Percentiles rank a stretch among this genome's conserved stretches.
Evolutionary conservation across 2,329 filamentous ascomycete genomes (phyloP).

Genomic region (Arachnomyces sp.): DNA sequence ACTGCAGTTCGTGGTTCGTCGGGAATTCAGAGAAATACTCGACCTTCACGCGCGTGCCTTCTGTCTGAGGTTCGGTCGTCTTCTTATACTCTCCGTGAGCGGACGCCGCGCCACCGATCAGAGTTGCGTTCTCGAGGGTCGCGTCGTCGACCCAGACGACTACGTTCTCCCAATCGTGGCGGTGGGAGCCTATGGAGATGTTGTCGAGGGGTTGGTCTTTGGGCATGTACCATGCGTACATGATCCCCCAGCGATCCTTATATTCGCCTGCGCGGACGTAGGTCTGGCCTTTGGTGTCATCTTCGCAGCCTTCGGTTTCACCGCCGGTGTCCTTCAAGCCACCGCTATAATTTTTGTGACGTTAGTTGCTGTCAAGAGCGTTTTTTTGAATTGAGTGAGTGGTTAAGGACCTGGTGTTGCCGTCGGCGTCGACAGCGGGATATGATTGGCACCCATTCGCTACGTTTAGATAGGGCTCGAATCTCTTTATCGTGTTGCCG

Average conservation of each 20-base stretch:
- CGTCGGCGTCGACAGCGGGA: constrained; percentile 51
- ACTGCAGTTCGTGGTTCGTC: constrained; percentile 40
- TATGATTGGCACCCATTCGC: constrained; percentile 57
- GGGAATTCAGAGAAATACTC: constrained; percentile 44
- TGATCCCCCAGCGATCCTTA: constrained; percentile 39
- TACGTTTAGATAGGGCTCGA: constrained; percentile 50
- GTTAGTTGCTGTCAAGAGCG: neutral
- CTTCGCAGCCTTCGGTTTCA: constrained; percentile 32
- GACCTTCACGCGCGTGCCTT: constrained; percentile 41
- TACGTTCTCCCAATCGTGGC: constrained; percentile 51
- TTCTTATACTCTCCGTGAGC: constrained; percentile 46
- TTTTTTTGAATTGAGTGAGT: constrained; percentile 11
- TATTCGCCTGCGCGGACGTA: constrained; percentile 41
- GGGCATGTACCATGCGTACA: constrained; percentile 48
- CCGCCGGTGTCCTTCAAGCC: constrained; percentile 37
- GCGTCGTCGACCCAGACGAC: constrained; percentile 44
- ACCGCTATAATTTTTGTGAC: constrained; percentile 25
- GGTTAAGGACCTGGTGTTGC: constrained; percentile 46
- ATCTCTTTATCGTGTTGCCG: constrained; percentile 47
- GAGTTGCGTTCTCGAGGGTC: constrained; percentile 29
- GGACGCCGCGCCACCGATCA: constrained; percentile 44
- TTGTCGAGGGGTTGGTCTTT: constrained; percentile 41
- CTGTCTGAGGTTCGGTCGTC: constrained; percentile 30
- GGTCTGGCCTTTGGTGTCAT: constrained; percentile 42
- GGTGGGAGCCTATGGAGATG: constrained; percentile 35